Evolutionary conservation across 768 basidiomycete species (phyloP), one percentile per base, ranked within the genome.

Genomic region (Panaeolus papilionaceus): DNA sequence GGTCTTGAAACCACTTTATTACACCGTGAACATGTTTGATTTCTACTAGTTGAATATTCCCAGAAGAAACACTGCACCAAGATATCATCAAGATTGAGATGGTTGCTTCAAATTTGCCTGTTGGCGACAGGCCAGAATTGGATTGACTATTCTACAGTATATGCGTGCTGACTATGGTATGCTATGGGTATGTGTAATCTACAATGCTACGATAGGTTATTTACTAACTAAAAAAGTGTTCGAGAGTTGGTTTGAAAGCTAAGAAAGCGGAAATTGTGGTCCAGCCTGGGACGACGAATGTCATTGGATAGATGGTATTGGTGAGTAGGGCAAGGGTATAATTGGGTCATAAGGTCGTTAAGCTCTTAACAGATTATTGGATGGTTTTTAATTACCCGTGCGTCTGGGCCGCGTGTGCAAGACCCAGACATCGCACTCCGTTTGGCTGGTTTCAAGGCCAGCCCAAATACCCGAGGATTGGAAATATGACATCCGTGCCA

Each of bases 121-220:
- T 11, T 14, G 4, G 7, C 42, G 42, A 18, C 42, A 44, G 42
- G 47, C 11, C 23, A n/a, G 20, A 49, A 23, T 6, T 49, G 47
- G 40, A 8, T 26, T 49, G 6, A 1, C 6, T 49, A 23, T 49
- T 49, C n/a, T 49, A 49, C 4, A 9, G 47, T 49, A 49, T 6
- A 26, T 44, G 16, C 7, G 20, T 14, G 47, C 14, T 20, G 20
- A 7, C 2, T 1, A 8, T 26, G 47, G 9, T 49, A 49, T 49
- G 47, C 20, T 49, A 49, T 23, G 47, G 47, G 47, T 49, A 49
- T 49, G 47, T 49, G 16, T 45, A 49, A 49, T 49, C 20, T 49
- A 49, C 20, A 49, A 23, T 49, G 47, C 11, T 49, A 8, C 23
- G 8, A 20, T 49, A 9, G 47, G 23, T 45, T 23, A 49, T 49